Conservation (phyloP, 2,329 filamentous ascomycete genomes). For the Alternaria brassicae region DNA sequence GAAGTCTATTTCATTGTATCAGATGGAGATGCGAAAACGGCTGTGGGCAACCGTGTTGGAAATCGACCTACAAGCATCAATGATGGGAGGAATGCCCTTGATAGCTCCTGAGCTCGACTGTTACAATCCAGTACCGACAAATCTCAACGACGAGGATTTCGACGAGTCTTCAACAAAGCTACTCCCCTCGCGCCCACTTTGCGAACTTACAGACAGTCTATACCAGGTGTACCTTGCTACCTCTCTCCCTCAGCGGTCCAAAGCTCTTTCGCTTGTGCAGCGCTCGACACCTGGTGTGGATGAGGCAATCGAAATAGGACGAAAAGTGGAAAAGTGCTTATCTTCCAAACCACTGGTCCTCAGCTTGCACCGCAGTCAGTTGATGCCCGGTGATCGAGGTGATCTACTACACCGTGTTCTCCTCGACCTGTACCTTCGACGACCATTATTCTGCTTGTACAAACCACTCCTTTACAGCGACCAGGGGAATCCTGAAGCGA, state of each 20-base stretch:
- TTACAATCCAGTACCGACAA: conserved; percentile 18
- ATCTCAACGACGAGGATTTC: conserved; percentile 30
- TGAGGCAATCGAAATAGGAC: conserved; percentile 20
- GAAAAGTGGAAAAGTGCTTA: conserved; percentile 18
- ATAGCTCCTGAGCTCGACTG: conserved; percentile 19
- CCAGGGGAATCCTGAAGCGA: conserved; percentile 7
- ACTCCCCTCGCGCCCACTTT: conserved; percentile 10
- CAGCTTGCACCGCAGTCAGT: conserved; percentile 9
- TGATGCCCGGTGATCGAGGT: conserved; percentile 8
- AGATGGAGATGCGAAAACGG: conserved; percentile 52
- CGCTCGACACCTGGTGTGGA: conserved; percentile 15
- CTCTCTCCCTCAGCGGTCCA: conserved; percentile 24
- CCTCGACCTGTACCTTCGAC: conserved; percentile 27
- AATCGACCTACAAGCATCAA: conserved; percentile 45
- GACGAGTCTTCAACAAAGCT: conserved; percentile 18
- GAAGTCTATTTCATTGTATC: conserved; percentile 42
- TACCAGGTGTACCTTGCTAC: conserved; percentile 28
- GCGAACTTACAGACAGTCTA: conserved; percentile 25
- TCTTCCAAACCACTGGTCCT: conserved; percentile 18
- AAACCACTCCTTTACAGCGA: conserved; percentile 28
- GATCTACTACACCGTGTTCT: conserved; percentile 24
- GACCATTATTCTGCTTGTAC: conserved; percentile 27
- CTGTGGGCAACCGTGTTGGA: conserved; percentile 56
- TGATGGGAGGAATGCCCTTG: conserved; percentile 28
- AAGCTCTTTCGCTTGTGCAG: conserved; percentile 27